Conservation (phyloP, 768 basidiomycete genomes). For the Macrolepiota albuminosa region DNA sequence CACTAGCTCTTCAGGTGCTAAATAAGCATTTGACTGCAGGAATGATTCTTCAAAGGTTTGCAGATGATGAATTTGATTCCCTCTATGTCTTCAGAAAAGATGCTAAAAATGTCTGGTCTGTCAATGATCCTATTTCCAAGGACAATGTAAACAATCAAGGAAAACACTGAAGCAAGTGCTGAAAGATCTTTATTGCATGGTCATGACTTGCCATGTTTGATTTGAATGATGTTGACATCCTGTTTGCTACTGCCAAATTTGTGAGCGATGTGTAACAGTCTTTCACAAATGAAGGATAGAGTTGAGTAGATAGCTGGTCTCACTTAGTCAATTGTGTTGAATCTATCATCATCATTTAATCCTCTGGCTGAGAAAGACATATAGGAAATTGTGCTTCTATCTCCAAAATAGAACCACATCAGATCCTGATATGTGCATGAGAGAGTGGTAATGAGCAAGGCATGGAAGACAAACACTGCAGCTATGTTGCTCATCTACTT, state of each 20-base stretch:
- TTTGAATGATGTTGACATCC: background rate
- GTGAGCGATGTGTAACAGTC: background rate
- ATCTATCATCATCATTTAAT: too few relatives aligned
- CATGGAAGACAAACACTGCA: too few relatives aligned
- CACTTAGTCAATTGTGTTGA: too few relatives aligned
- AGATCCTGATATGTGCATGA: too few relatives aligned
- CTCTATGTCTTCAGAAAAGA: background rate
- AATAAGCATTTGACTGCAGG: background rate
- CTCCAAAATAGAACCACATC: too few relatives aligned
- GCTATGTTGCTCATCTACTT: too few relatives aligned
- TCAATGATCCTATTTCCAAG: background rate
- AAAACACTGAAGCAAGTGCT: background rate
- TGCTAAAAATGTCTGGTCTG: background rate
- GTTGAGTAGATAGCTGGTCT: too few relatives aligned
- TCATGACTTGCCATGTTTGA: background rate
- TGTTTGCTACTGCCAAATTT: slow-evolving; percentile 24
- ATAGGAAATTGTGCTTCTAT: too few relatives aligned
- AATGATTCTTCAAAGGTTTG: background rate
- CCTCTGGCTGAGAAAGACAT: too few relatives aligned
- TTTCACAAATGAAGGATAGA: background rate
- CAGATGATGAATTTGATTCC: background rate
- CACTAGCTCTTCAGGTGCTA: background rate
- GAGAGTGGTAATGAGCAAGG: too few relatives aligned
- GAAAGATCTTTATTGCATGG: background rate
- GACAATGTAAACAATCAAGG: background rate